Evolutionary conservation across 768 basidiomycete genomes (phyloP).

Genomic region (Agaricus sinodeliciosus): DNA sequence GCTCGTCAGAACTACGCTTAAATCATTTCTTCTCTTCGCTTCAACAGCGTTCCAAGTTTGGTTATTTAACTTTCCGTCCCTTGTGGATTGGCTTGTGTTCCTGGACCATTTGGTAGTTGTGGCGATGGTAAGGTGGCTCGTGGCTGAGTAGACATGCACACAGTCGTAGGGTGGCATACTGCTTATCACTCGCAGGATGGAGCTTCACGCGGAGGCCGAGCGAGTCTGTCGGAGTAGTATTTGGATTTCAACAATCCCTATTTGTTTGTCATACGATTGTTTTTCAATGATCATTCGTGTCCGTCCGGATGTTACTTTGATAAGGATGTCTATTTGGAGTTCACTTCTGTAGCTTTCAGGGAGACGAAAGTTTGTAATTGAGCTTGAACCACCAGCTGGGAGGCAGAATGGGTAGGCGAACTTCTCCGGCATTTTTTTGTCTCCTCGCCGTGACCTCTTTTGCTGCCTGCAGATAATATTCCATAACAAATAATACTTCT

Average conservation of each 20-base stretch:
- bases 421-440: no score
- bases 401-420: no score
- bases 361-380: no score
- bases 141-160: constrained; percentile 5
- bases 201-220: constrained; percentile 33
- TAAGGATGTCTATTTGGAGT: no score
- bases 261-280: constrained; percentile 11
- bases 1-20: constrained; percentile 80
- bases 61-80: constrained; percentile 42
- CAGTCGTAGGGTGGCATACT: constrained; percentile 24
- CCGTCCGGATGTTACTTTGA: no score
- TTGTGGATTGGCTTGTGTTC: constrained; percentile 21
- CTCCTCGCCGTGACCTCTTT: not conserved
- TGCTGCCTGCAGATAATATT: no score
- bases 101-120: constrained; percentile 51
- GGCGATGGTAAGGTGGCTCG: constrained; percentile 17
- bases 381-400: no score
- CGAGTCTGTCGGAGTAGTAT: constrained; percentile 39
- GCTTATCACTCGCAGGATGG: constrained; percentile 26
- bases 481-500: no score
- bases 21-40: constrained; percentile 53
- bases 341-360: no score
- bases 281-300: not conserved
- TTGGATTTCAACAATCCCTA: constrained; percentile 81
- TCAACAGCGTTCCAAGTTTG: constrained; percentile 84